A percentile compares a stretch with the other conserved stretches of the same genome.
Evolutionary conservation across 768 basidiomycete species (phyloP).

Genomic region (Trametes cingulata): DNA sequence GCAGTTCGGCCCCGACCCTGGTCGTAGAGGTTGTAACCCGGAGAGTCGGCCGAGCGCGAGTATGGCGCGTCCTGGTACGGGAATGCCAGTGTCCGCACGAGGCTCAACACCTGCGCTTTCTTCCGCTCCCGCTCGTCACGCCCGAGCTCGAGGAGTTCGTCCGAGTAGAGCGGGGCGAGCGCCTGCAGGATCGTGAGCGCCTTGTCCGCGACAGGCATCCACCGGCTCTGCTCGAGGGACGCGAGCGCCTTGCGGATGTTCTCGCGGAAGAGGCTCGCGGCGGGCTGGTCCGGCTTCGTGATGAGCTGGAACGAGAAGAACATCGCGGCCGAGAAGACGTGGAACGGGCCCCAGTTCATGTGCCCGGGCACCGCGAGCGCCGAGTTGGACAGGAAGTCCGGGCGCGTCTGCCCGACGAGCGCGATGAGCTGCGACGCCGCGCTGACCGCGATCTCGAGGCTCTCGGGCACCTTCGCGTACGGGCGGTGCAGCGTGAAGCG

Average conservation of each 20-base stretch:
- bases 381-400: slow-evolving; percentile 67
- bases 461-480: slow-evolving; percentile 50
- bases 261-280: slow-evolving; percentile 72
- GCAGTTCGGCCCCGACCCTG: slow-evolving; percentile 6
- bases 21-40: slow-evolving; percentile 29
- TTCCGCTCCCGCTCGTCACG: slow-evolving; percentile 57
- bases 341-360: slow-evolving; percentile 82
- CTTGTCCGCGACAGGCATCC: slow-evolving; percentile 71
- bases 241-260: slow-evolving; percentile 70
- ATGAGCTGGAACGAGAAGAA: slow-evolving; percentile 91
- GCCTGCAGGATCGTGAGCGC: slow-evolving; percentile 69
- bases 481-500: slow-evolving; percentile 85
- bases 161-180: slow-evolving; percentile 71
- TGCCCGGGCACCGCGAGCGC: slow-evolving; percentile 73
- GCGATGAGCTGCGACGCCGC: slow-evolving; percentile 79
- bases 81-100: slow-evolving; percentile 76
- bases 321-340: slow-evolving; percentile 85
- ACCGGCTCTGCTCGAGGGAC: slow-evolving; percentile 65
- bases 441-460: slow-evolving; percentile 71
- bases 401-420: slow-evolving; percentile 73
- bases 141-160: slow-evolving; percentile 54
- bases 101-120: slow-evolving; percentile 59
- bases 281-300: slow-evolving; percentile 77
- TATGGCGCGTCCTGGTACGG: slow-evolving; percentile 74
- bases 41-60: slow-evolving; percentile 54